Evolutionary conservation across 2,329 filamentous ascomycete genomes (phyloP).

Genomic region (Capronia coronata): DNA sequence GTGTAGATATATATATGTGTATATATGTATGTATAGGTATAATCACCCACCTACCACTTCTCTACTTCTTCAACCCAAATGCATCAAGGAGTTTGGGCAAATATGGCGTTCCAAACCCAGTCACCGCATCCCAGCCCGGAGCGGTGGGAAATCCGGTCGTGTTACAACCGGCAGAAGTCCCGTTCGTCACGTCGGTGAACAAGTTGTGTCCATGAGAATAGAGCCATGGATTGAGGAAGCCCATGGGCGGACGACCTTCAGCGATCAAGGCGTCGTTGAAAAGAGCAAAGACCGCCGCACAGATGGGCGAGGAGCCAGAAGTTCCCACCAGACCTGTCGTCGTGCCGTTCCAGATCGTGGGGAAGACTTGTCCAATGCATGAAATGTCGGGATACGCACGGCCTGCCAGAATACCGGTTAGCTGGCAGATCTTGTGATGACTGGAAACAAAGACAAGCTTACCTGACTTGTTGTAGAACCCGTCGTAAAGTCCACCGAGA

Average conservation of each 20-base stretch:
- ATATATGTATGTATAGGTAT: too few species aligned
- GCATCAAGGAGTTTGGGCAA: slow-evolving; percentile 19
- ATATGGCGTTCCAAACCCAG: slow-evolving; percentile 32
- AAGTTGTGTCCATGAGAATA: slow-evolving; percentile 25
- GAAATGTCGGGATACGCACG: slow-evolving; percentile 58
- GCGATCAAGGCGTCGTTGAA: slow-evolving; percentile 27
- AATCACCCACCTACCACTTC: not conserved
- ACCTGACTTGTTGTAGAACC: slow-evolving; percentile 55
- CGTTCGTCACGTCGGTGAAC: slow-evolving; percentile 33
- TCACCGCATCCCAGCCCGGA: slow-evolving; percentile 34
- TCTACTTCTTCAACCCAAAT: slow-evolving; percentile 20
- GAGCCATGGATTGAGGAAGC: slow-evolving; percentile 27
- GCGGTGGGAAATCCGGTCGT: slow-evolving; percentile 31
- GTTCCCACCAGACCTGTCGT: slow-evolving; percentile 43
- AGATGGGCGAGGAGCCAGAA: slow-evolving; percentile 30
- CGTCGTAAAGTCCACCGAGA: slow-evolving; percentile 42
- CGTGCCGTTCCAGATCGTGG: slow-evolving; percentile 37
- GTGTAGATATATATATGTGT: too few species aligned
- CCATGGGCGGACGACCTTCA: slow-evolving; percentile 21
- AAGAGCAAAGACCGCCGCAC: slow-evolving; percentile 22
- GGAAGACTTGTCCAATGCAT: slow-evolving; percentile 47
- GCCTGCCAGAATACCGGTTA: slow-evolving; percentile 40
- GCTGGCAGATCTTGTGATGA: too few species aligned
- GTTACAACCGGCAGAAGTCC: slow-evolving; percentile 32
- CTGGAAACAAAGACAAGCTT: too few species aligned